phyloP scores from a whole-genome alignment of 805 yeast genomes.

The Ogataea sp. region DNA sequence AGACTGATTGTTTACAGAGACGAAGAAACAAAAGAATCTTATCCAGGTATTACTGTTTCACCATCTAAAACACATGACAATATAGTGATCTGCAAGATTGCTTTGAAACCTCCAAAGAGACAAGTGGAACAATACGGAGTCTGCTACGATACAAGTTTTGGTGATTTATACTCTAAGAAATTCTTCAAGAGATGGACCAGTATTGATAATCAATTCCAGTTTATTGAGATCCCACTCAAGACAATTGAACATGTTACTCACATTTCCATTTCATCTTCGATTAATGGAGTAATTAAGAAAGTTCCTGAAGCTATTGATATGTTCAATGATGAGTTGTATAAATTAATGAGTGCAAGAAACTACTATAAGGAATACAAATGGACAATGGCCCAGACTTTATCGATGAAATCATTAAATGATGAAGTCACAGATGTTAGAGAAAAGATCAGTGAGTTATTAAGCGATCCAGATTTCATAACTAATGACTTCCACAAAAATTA shows the following conservation, averaged over 20 bases:
- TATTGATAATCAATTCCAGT: conserved; percentile 7
- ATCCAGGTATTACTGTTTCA: conserved; percentile 50
- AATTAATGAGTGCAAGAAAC: conserved; percentile 29
- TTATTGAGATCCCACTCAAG: conserved; percentile 31
- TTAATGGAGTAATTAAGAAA: conserved; percentile 30
- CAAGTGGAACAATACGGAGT: background rate
- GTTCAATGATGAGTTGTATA: conserved; percentile 27
- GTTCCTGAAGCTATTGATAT: conserved; percentile 27
- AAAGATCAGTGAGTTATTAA: conserved; percentile 15
- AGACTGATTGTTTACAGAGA: conserved; percentile 53
- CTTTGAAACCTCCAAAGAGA: background rate
- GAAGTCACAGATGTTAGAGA: conserved; percentile 27
- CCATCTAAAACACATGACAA: conserved; percentile 15
- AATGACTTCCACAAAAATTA: conserved; percentile 11
- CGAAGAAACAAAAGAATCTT: conserved; percentile 24
- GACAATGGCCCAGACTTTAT: conserved; percentile 25
- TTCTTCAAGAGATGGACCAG: conserved; percentile 27
- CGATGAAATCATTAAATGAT: conserved; percentile 27
- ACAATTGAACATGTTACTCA: conserved; percentile 37
- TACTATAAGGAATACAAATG: conserved; percentile 38
- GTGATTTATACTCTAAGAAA: conserved; percentile 23
- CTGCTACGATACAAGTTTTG: conserved; percentile 8
- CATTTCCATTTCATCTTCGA: conserved; percentile 25
- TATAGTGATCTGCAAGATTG: background rate
- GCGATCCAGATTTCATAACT: conserved; percentile 16